A percentile compares a stretch with the other conserved stretches of the same genome.
Evolutionary conservation across 1,284 basidiomycete genomes (phyloP).

Genomic region (Gymnopus androsaceus): DNA sequence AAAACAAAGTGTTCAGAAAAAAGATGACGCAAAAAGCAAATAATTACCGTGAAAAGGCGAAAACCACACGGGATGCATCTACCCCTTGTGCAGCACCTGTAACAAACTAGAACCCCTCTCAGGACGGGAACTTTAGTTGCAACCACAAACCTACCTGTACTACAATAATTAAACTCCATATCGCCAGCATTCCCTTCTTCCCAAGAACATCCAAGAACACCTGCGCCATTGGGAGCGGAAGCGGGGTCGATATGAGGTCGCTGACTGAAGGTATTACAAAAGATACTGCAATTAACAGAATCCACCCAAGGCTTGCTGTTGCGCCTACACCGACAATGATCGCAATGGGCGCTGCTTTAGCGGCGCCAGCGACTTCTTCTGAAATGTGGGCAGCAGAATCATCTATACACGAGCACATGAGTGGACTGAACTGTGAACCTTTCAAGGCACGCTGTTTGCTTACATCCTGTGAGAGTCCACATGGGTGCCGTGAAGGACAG

Average conservation of each 20-base stretch:
- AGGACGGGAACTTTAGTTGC: background rate
- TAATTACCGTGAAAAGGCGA: constrained; percentile 56
- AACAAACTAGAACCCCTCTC: constrained; percentile 47
- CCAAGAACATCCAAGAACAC: constrained; percentile 67
- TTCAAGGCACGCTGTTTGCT: background rate
- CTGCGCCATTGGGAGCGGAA: constrained; percentile 73
- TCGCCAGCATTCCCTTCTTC: constrained; percentile 66
- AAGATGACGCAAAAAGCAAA: background rate
- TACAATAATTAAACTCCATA: constrained; percentile 72
- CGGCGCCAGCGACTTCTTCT: constrained; percentile 71
- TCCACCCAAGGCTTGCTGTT: constrained; percentile 64
- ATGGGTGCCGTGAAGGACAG: constrained; percentile 73
- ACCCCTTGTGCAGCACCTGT: constrained; percentile 76
- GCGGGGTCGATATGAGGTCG: constrained; percentile 46
- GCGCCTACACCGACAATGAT: constrained; percentile 68
- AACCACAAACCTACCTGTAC: constrained; percentile 53
- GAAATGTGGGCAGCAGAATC: constrained; percentile 80
- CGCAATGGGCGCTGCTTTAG: constrained; percentile 71
- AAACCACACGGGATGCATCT: constrained; percentile 73
- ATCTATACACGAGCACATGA: constrained; percentile 39
- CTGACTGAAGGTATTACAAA: constrained; percentile 62
- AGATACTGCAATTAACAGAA: constrained; percentile 63
- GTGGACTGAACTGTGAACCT: background rate
- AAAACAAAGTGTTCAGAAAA: background rate
- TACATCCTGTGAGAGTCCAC: constrained; percentile 78